Percentiles rank a stretch among this genome's conserved stretches.
Evolutionary conservation across 106 monocot species (phyloP).

Genomic region (Ottelia alismoides): DNA sequence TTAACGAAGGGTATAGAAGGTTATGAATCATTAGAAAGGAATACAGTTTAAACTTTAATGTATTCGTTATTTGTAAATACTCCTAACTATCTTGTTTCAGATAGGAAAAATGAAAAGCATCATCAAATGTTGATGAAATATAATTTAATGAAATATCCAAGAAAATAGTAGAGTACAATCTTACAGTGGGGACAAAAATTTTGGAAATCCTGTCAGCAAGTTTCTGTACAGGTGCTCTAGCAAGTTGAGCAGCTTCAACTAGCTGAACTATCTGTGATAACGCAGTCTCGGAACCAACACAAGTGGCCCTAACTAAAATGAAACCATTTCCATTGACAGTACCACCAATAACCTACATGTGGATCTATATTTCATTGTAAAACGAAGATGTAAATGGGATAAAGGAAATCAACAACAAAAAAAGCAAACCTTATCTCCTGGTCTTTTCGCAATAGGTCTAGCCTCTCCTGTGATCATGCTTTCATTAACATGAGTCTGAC

Average conservation of each 20-base stretch:
- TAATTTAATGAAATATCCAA: too few relatives aligned
- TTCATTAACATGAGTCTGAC: constrained; percentile 83
- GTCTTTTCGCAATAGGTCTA: constrained; percentile 52
- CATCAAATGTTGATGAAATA: too few relatives aligned
- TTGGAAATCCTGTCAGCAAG: constrained; percentile 82
- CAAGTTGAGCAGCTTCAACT: constrained; percentile 91
- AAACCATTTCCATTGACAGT: constrained; percentile 90
- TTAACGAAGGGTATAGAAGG: too few relatives aligned
- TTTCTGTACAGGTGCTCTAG: constrained; percentile 89
- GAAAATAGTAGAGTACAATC: constrained; percentile 9
- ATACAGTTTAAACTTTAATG: too few relatives aligned
- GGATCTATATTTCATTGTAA: neutral
- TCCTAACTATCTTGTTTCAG: too few relatives aligned
- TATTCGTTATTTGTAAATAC: too few relatives aligned
- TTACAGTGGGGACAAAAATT: constrained; percentile 71
- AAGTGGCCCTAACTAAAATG: constrained; percentile 65
- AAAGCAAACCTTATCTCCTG: constrained; percentile 62
- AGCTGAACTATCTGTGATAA: constrained; percentile 85
- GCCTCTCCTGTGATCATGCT: constrained; percentile 98
- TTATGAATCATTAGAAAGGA: too few relatives aligned
- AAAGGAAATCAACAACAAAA: neutral
- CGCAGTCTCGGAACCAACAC: constrained; percentile 89
- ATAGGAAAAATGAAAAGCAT: too few relatives aligned
- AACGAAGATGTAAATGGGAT: neutral
- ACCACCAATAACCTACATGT: constrained; percentile 75